These are phyloP conservation scores for Scheffersomyces titani DNA, from an alignment of 1,139 yeast species.

Conservation along the genomic window DNA sequence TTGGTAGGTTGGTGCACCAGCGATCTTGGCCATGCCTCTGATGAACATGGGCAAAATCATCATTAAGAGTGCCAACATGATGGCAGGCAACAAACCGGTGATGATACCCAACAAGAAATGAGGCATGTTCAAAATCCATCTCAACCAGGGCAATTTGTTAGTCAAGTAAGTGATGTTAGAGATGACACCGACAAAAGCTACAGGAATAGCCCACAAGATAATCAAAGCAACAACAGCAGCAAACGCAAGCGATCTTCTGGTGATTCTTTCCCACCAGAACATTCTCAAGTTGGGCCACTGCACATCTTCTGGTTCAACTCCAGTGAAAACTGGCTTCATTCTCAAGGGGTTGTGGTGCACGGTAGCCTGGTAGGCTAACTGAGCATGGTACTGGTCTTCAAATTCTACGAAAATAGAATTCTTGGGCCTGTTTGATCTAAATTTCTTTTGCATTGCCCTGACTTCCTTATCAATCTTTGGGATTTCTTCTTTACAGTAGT, in stretches of 20 bases:
- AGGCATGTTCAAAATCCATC: conserved; percentile 74
- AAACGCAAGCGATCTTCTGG: conserved; percentile 58
- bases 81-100: conserved; percentile 84
- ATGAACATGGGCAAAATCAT: conserved; percentile 73
- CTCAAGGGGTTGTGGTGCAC: conserved; percentile 56
- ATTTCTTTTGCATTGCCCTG: conserved; percentile 48
- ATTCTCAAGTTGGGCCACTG: conserved; percentile 72
- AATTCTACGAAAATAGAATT: conserved; percentile 72
- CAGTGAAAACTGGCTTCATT: conserved; percentile 51
- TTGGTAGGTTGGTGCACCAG: conserved; percentile 68
- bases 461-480: conserved; percentile 59
- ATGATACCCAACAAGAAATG: conserved; percentile 68
- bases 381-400: conserved; percentile 69
- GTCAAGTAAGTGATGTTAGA: conserved; percentile 80
- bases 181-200: conserved; percentile 91
- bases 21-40: conserved; percentile 60
- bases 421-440: conserved; percentile 42
- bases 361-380: conserved; percentile 64
- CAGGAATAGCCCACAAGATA: conserved; percentile 92
- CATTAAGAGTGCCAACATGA: conserved; percentile 82
- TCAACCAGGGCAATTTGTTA: conserved; percentile 65
- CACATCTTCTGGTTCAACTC: conserved; percentile 62
- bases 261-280: conserved; percentile 80
- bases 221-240: conserved; percentile 60
- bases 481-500: conserved; percentile 55